Conservation (phyloP, 257 asterid genomes). For the Scutellaria barbata region DNA sequence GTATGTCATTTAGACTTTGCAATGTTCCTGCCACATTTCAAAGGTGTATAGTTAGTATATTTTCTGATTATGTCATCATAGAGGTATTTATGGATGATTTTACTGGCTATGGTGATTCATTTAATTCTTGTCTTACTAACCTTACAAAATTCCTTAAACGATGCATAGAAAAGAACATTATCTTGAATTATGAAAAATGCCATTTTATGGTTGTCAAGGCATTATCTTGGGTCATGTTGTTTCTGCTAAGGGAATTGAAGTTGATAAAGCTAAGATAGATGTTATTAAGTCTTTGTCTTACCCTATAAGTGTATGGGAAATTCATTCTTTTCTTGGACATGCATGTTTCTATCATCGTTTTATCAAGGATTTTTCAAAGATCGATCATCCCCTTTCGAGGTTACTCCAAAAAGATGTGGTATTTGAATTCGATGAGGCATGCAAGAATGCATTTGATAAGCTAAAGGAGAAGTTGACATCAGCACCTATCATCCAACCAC, state of each 20-base stretch:
- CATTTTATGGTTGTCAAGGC: too few species aligned
- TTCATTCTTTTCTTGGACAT: slow-evolving; percentile 8
- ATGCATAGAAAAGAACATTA: background rate
- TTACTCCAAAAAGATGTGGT: background rate
- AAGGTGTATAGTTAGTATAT: too few species aligned
- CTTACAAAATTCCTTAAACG: background rate
- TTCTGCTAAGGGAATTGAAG: too few species aligned
- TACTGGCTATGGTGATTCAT: background rate
- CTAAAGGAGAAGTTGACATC: background rate
- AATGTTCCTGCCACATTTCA: too few species aligned
- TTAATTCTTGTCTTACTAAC: background rate
- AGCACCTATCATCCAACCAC: too few species aligned
- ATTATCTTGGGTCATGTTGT: too few species aligned
- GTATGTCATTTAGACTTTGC: too few species aligned
- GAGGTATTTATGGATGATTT: too few species aligned
- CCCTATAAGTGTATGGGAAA: background rate
- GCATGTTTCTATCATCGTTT: slow-evolving; percentile 20
- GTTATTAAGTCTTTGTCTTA: slow-evolving; percentile 12
- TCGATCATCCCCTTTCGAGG: background rate
- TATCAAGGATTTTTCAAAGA: slow-evolving; percentile 17
- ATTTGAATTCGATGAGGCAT: too few species aligned
- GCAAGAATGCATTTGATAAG: background rate
- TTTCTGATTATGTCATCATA: too few species aligned
- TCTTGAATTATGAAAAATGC: too few species aligned
- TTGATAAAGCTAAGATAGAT: background rate